A percentile compares a stretch with the other conserved stretches of the same genome.
These are phyloP conservation scores for Marasmius sp. DNA, from an alignment of 1,284 basidiomycete species.

Conservation along the genomic window DNA sequence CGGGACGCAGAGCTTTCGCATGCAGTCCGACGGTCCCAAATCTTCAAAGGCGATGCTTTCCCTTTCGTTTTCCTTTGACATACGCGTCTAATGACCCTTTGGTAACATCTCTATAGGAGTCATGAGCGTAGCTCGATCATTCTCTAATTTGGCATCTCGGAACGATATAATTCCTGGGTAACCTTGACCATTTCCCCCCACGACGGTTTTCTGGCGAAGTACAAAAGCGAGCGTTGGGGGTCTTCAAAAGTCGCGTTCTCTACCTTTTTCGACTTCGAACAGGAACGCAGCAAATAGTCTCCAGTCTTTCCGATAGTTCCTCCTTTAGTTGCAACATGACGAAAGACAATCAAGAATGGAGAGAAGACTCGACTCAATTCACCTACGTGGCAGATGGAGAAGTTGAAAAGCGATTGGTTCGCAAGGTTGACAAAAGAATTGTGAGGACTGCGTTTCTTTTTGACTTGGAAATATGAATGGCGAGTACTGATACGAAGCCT, in stretches of 20 bases:
- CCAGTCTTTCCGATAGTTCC: neutral
- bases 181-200: too few species aligned
- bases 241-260: neutral
- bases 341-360: slow-evolving; percentile 11
- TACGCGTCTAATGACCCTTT: too few species aligned
- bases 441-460: slow-evolving; percentile 2
- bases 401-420: slow-evolving; percentile 10
- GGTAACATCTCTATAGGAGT: too few species aligned
- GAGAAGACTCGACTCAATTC: slow-evolving; percentile 9
- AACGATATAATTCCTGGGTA: too few species aligned
- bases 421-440: slow-evolving; percentile 14
- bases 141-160: too few species aligned
- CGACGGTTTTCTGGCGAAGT: too few species aligned
- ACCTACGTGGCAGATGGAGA: slow-evolving; percentile 11
- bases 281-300: neutral
- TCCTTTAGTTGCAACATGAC: neutral
- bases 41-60: too few species aligned
- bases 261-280: neutral
- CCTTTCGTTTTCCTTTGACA: too few species aligned
- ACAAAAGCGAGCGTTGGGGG: too few species aligned
- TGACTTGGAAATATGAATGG: neutral
- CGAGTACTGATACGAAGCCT: neutral
- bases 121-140: too few species aligned
- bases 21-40: too few species aligned
- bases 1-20: too few species aligned